These are phyloP conservation scores for Galerina sulciceps DNA, from an alignment of 768 basidiomycete genomes.

Conservation along the genomic window DNA sequence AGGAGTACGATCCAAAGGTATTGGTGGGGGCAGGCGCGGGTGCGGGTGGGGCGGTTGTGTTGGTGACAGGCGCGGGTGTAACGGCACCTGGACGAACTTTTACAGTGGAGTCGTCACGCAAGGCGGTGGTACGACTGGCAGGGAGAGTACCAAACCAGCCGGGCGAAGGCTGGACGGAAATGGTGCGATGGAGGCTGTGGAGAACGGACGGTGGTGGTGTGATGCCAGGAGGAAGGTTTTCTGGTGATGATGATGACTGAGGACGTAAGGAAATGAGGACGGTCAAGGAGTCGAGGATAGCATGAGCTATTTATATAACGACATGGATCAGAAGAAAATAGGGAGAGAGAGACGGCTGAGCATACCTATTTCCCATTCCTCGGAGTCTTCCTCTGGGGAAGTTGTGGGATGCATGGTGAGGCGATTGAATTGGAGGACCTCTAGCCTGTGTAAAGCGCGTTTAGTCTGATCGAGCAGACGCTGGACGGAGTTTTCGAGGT, in stretches of 20 bases:
- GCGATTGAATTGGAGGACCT: conserved; percentile 66
- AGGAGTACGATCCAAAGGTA: conserved; percentile 39
- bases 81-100: conserved; percentile 50
- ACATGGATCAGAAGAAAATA: conserved; percentile 10
- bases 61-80: conserved; percentile 35
- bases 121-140: conserved; percentile 55
- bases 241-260: conserved; percentile 44
- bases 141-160: conserved; percentile 83
- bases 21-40: conserved; percentile 27
- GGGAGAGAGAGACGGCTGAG: conserved; percentile 14
- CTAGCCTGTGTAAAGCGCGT: conserved; percentile 63
- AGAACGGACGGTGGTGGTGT: conserved; percentile 67
- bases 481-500: conserved; percentile 71
- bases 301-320: conserved; percentile 58
- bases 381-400: conserved; percentile 64
- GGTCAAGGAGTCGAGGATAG: conserved; percentile 71
- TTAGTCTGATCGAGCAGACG: conserved; percentile 71
- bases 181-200: conserved; percentile 72
- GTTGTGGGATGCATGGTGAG: conserved; percentile 50
- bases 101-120: conserved; percentile 77
- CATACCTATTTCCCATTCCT: conserved; percentile 86
- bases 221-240: conserved; percentile 51
- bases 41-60: conserved; percentile 27
- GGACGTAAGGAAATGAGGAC: conserved; percentile 75
- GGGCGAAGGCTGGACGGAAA: conserved; percentile 59